A percentile compares a stretch with the other conserved stretches of the same genome.
Conservation (phyloP, 768 basidiomycete species). For the Phlegmacium glaucopus region DNA sequence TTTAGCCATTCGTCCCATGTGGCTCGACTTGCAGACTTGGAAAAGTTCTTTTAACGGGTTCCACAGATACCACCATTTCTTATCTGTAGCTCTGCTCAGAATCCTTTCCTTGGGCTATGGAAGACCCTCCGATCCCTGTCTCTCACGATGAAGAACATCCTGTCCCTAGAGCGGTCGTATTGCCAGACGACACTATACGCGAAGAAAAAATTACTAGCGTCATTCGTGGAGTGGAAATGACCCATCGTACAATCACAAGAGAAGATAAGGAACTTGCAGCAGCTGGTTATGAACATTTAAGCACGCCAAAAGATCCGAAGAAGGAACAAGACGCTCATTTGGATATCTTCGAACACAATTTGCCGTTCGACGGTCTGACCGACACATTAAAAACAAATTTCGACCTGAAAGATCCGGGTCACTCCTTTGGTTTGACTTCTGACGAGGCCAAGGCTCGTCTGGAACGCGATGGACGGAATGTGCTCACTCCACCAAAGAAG, state of each 20-base stretch:
- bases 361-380: slow-evolving; percentile 39
- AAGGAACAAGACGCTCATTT: slow-evolving; percentile 36
- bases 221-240: slow-evolving; percentile 52
- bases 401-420: slow-evolving; percentile 47
- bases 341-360: slow-evolving; percentile 57
- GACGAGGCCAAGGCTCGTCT: slow-evolving; percentile 54
- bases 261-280: slow-evolving; percentile 65
- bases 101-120: slow-evolving; percentile 16
- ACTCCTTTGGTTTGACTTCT: slow-evolving; percentile 47
- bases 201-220: slow-evolving; percentile 35
- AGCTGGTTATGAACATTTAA: slow-evolving; percentile 65
- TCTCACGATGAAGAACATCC: slow-evolving; percentile 30
- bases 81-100: slow-evolving; percentile 1
- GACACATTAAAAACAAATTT: slow-evolving; percentile 45
- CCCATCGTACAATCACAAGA: slow-evolving; percentile 52
- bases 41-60: slow-evolving; percentile 1
- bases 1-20: slow-evolving; percentile 41
- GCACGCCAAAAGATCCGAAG: slow-evolving; percentile 37
- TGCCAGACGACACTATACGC: slow-evolving; percentile 38
- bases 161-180: slow-evolving; percentile 45
- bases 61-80: too few relatives aligned
- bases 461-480: slow-evolving; percentile 54
- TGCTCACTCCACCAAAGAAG: slow-evolving; percentile 65
- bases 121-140: slow-evolving; percentile 15
- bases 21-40: too few relatives aligned